Evolutionary conservation across 2,329 filamentous ascomycete genomes (phyloP).

Genomic region (Magnaporthiopsis poae): DNA sequence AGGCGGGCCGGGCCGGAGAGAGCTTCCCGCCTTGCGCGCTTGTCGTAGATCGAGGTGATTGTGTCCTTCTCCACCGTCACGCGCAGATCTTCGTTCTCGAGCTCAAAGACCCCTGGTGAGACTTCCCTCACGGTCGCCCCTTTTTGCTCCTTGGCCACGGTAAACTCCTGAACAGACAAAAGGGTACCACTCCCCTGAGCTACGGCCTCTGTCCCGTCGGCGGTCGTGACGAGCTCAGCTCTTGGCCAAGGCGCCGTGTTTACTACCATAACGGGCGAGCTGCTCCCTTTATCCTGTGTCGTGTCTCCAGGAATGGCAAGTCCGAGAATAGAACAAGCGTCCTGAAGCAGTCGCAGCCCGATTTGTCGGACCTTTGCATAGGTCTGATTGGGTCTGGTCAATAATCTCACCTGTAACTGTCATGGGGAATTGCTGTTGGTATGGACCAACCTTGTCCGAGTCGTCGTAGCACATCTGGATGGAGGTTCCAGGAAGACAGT

Average conservation of each 20-base stretch:
- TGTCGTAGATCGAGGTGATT: constrained; percentile 53
- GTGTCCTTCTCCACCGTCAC: constrained; percentile 47
- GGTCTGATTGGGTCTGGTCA: constrained; percentile 27
- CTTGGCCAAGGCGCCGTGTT: constrained; percentile 56
- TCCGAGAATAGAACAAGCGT: constrained; percentile 45
- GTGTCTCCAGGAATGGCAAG: constrained; percentile 29
- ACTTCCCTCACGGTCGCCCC: constrained; percentile 39
- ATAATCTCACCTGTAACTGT: constrained; percentile 7
- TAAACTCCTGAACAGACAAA: constrained; percentile 7
- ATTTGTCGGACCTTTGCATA: constrained; percentile 50
- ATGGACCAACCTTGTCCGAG: constrained; percentile 40
- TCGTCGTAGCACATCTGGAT: constrained; percentile 65
- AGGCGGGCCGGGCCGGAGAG: constrained; percentile 54
- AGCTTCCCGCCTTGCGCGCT: constrained; percentile 45
- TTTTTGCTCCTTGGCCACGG: constrained; percentile 10
- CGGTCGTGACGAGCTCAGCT: constrained; percentile 39
- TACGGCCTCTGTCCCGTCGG: constrained; percentile 19
- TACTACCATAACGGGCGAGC: constrained; percentile 29
- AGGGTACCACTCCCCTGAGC: constrained; percentile 18
- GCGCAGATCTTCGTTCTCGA: constrained; percentile 45
- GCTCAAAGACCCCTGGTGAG: constrained; percentile 39
- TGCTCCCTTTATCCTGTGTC: constrained; percentile 18
- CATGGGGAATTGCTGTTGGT: neutral
- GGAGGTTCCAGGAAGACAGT: constrained; percentile 56
- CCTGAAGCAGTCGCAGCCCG: constrained; percentile 42